Percentiles rank a stretch among this genome's conserved stretches.
Conservation (phyloP, 495 filamentous ascomycete genomes). For the Trichoderma reesei region DNA sequence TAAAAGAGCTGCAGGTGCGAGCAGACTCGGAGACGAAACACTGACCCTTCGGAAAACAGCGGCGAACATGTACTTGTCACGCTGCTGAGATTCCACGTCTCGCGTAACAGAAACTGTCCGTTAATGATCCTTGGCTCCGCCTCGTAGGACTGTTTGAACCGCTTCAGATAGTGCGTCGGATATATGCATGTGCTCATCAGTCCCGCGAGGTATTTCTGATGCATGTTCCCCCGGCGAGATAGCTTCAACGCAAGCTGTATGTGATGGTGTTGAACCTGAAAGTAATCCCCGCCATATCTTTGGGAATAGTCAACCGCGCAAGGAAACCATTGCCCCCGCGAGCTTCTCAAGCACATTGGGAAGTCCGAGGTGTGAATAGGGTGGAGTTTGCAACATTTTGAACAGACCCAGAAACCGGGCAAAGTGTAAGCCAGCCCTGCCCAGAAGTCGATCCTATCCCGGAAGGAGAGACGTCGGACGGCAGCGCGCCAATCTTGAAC, state of each 20-base stretch:
- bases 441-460: background rate
- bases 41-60: background rate
- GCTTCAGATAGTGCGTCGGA: background rate
- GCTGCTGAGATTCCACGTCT: background rate
- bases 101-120: background rate
- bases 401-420: background rate
- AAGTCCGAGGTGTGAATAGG: background rate
- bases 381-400: background rate
- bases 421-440: background rate
- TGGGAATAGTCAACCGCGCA: background rate
- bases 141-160: background rate
- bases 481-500: background rate
- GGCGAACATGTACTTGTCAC: background rate
- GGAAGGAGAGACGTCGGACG: background rate
- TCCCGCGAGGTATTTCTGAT: constrained; percentile 12
- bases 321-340: background rate
- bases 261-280: background rate
- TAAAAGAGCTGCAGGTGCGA: background rate
- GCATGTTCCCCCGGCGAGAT: constrained; percentile 12
- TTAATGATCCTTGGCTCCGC: background rate
- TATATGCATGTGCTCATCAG: background rate
- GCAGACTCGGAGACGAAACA: background rate
- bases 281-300: background rate
- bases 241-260: background rate
- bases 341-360: background rate